Evolutionary conservation across 2,329 filamentous ascomycete species (phyloP).

Genomic region (Celoporthe dispersa): DNA sequence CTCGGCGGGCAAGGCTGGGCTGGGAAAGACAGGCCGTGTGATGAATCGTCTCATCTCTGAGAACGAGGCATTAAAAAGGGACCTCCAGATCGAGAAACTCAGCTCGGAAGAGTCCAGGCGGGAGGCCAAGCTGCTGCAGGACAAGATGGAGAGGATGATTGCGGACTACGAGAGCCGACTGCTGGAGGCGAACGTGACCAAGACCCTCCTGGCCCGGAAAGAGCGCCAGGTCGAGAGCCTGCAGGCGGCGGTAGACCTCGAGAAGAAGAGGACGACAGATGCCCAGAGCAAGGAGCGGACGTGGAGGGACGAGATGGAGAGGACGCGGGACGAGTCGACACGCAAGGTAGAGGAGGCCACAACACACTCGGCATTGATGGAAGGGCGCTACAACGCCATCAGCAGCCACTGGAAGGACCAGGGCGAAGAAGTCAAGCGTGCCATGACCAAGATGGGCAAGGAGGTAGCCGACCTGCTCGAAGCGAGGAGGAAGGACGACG

Average conservation of each 20-base stretch:
- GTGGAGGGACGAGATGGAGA: conserved; percentile 69
- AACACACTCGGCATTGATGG: conserved; percentile 67
- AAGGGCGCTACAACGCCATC: conserved; percentile 71
- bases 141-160: conserved; percentile 71
- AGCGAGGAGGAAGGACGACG: conserved; percentile 63
- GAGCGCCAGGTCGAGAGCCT: conserved; percentile 76
- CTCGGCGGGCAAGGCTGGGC: conserved; percentile 69
- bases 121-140: conserved; percentile 68
- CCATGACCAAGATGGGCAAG: conserved; percentile 52
- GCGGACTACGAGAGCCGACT: conserved; percentile 72
- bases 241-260: conserved; percentile 65
- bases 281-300: conserved; percentile 64
- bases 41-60: conserved; percentile 83
- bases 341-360: conserved; percentile 69
- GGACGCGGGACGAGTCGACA: conserved; percentile 61
- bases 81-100: conserved; percentile 68
- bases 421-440: conserved; percentile 62
- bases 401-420: conserved; percentile 70
- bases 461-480: conserved; percentile 60
- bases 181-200: conserved; percentile 72
- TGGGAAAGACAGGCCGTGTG: conserved; percentile 76
- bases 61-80: conserved; percentile 76
- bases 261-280: conserved; percentile 63
- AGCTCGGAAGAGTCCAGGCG: conserved; percentile 73
- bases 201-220: conserved; percentile 70